phyloP scores from a whole-genome alignment of 108 stramenopile genomes.

The Bacterosira constricta region DNA sequence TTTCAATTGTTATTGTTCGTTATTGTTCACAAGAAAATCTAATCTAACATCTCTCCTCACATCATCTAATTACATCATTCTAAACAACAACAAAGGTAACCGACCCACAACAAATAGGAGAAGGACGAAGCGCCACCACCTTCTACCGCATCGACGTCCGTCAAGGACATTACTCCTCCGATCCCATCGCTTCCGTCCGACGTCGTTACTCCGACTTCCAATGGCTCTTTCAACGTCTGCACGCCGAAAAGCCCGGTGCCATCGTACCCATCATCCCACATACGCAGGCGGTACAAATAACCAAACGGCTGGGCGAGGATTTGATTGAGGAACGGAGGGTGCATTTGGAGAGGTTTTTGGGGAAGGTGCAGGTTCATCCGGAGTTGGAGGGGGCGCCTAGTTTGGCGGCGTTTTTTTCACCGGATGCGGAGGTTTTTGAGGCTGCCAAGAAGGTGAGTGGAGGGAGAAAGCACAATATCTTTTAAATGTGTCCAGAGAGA shows the following conservation, averaged over 20 bases:
- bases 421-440: conserved; percentile 72
- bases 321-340: conserved; percentile 79
- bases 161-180: conserved; percentile 35
- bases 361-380: conserved; percentile 70
- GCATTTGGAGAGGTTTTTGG: conserved; percentile 79
- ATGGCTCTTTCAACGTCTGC: conserved; percentile 88
- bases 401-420: conserved; percentile 79
- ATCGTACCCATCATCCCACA: conserved; percentile 95
- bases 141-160: conserved; percentile 63
- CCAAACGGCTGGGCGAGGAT: conserved; percentile 73
- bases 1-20: no score
- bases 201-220: conserved; percentile 94
- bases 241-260: conserved; percentile 81
- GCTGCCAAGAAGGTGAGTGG: conserved; percentile 63
- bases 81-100: conserved; percentile 41
- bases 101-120: conserved; percentile 65
- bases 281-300: conserved; percentile 59
- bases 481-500: no score
- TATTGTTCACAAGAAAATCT: no score
- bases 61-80: neutral
- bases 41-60: neutral
- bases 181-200: conserved; percentile 60
- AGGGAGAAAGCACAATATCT: no score
- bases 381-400: conserved; percentile 74
- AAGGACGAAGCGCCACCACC: conserved; percentile 66